Conservation (phyloP, 305 asterid species). For the Solanum hybrid region DNA sequence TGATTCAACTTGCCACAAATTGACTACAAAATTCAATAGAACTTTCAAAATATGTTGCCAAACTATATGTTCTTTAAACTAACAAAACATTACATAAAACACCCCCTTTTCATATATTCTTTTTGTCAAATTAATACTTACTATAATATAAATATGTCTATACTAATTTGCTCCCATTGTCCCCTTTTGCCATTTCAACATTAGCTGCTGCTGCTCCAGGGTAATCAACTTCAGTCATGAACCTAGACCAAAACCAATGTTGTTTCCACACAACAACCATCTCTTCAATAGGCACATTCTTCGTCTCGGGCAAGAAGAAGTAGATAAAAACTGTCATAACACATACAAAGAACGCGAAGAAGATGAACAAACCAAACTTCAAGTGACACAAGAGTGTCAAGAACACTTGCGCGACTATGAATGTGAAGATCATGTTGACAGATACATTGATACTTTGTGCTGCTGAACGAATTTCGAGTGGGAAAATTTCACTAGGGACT, state of each 20-base stretch:
- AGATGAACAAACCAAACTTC: slow-evolving; percentile 60
- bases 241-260: slow-evolving; percentile 77
- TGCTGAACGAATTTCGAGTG: slow-evolving; percentile 69
- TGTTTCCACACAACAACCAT: slow-evolving; percentile 59
- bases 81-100: not conserved
- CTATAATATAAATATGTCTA: slow-evolving; percentile 4
- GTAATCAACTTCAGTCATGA: slow-evolving; percentile 24
- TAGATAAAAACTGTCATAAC: slow-evolving; percentile 47
- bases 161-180: slow-evolving; percentile 22
- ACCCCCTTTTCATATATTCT: no score
- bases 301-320: slow-evolving; percentile 78
- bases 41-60: not conserved
- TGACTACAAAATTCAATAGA: not conserved
- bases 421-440: slow-evolving; percentile 61
- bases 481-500: slow-evolving; percentile 69
- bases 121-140: not conserved
- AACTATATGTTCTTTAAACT: not conserved
- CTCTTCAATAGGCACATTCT: slow-evolving; percentile 63
- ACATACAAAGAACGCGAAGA: slow-evolving; percentile 50
- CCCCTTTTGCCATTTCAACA: slow-evolving; percentile 35
- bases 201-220: slow-evolving; percentile 3
- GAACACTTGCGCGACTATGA: slow-evolving; percentile 48
- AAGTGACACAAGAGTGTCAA: slow-evolving; percentile 53
- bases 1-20: not conserved
- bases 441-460: slow-evolving; percentile 65